Percentiles rank a stretch among this genome's conserved stretches.
Conservation (phyloP, 1,284 basidiomycete genomes). For the Vanrija sp. region DNA sequence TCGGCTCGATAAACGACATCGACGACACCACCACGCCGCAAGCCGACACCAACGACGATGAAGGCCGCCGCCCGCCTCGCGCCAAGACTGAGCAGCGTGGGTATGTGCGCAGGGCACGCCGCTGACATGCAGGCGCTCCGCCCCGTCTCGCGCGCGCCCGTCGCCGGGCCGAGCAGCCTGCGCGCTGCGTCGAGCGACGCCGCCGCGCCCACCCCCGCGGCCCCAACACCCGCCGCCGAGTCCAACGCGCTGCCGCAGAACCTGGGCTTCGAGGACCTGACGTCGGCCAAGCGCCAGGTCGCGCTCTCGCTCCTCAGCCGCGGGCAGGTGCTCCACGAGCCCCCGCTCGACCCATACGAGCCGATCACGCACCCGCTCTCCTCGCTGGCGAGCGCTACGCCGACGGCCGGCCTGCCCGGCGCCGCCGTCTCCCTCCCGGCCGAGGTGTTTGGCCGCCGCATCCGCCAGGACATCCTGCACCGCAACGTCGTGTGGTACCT, state of each 20-base stretch:
- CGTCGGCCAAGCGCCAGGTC: constrained; percentile 2
- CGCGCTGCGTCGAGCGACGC: constrained; percentile 12
- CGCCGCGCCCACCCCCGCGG: neutral
- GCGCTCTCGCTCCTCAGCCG: constrained; percentile 7
- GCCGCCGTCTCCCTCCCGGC: constrained; percentile 37
- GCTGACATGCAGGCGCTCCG: constrained; percentile 5
- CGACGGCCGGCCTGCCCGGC: constrained; percentile 24
- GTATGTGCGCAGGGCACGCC: neutral
- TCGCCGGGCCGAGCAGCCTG: constrained; percentile 18
- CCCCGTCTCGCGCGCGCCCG: constrained; percentile 9
- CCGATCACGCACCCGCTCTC: constrained; percentile 43
- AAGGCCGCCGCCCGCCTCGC: constrained; percentile 13
- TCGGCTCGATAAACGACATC: too few species aligned
- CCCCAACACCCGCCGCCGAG: neutral
- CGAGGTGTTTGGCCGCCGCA: constrained; percentile 71
- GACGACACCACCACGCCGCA: neutral
- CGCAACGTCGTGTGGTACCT: constrained; percentile 86
- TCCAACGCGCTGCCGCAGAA: constrained; percentile 21
- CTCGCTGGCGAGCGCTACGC: constrained; percentile 34
- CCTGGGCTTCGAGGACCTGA: constrained; percentile 28
- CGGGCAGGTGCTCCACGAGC: constrained; percentile 11
- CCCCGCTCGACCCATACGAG: constrained; percentile 6
- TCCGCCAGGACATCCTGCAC: constrained; percentile 89
- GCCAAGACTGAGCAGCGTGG: constrained; percentile 14
- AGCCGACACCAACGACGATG: constrained; percentile 9